Evolutionary conservation across 2,329 filamentous ascomycete species (phyloP).

Genomic region (Penicillium freii): DNA sequence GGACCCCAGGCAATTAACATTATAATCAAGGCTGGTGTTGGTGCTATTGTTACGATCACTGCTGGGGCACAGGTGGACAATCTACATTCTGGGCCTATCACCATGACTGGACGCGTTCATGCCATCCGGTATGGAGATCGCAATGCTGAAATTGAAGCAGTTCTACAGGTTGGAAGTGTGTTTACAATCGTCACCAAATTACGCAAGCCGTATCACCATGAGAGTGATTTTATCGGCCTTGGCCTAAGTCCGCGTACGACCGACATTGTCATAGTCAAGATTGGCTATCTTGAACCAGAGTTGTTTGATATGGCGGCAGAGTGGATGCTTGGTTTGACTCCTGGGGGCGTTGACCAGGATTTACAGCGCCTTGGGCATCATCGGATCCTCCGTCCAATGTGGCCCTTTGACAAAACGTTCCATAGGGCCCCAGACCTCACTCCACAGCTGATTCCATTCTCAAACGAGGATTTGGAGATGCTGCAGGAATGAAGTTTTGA

Average conservation of each 20-base stretch:
- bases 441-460: slow-evolving; percentile 38
- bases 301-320: slow-evolving; percentile 54
- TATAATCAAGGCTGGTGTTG: slow-evolving; percentile 49
- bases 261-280: slow-evolving; percentile 56
- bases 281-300: slow-evolving; percentile 57
- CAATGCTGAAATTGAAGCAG: slow-evolving; percentile 50
- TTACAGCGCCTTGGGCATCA: slow-evolving; percentile 50
- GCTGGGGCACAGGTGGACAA: slow-evolving; percentile 53
- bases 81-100: slow-evolving; percentile 50
- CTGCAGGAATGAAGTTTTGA: no score
- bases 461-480: slow-evolving; percentile 14
- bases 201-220: slow-evolving; percentile 55
- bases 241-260: slow-evolving; percentile 47
- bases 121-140: slow-evolving; percentile 52
- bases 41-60: slow-evolving; percentile 50
- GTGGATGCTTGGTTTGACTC: slow-evolving; percentile 56
- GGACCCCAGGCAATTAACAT: slow-evolving; percentile 45
- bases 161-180: slow-evolving; percentile 51
- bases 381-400: slow-evolving; percentile 52
- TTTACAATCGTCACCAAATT: slow-evolving; percentile 54
- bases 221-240: slow-evolving; percentile 53
- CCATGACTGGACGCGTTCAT: slow-evolving; percentile 52
- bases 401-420: slow-evolving; percentile 45
- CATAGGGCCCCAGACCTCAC: slow-evolving; percentile 35
- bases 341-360: slow-evolving; percentile 56